These are phyloP conservation scores for Monosporascus sp. DNA, from an alignment of 2,329 filamentous ascomycete species.

Conservation along the genomic window DNA sequence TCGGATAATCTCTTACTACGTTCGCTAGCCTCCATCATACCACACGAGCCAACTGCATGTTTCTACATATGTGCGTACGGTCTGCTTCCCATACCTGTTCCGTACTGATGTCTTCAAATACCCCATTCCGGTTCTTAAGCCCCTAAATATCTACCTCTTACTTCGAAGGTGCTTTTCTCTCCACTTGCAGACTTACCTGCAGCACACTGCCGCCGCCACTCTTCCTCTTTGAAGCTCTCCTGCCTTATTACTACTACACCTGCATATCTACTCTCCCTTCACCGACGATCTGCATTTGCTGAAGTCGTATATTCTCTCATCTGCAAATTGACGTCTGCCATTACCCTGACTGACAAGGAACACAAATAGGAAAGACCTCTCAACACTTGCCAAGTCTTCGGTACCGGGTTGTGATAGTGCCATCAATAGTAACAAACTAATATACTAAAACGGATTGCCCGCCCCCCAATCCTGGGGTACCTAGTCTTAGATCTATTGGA, in stretches of 20 bases:
- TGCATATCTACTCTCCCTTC: neutral
- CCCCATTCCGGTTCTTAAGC: neutral
- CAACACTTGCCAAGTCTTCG: neutral
- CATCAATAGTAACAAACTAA: neutral
- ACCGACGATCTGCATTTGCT: no score
- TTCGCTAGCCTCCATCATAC: neutral
- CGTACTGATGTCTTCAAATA: neutral
- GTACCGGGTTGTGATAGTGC: neutral
- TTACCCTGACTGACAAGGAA: neutral
- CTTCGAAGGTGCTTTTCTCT: neutral
- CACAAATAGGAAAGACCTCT: neutral
- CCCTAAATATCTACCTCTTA: neutral
- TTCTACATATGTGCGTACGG: neutral
- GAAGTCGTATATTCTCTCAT: neutral
- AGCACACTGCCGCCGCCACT: neutral
- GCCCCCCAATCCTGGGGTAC: neutral
- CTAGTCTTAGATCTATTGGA: neutral
- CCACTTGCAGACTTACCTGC: neutral
- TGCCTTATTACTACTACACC: neutral
- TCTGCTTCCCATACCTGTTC: neutral
- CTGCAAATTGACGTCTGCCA: neutral
- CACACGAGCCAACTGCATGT: neutral
- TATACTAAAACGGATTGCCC: neutral
- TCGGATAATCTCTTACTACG: neutral
- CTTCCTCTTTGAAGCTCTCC: neutral